Evolutionary conservation across 441 rosid genomes (phyloP).

Genomic region (Lepidium campestre): DNA sequence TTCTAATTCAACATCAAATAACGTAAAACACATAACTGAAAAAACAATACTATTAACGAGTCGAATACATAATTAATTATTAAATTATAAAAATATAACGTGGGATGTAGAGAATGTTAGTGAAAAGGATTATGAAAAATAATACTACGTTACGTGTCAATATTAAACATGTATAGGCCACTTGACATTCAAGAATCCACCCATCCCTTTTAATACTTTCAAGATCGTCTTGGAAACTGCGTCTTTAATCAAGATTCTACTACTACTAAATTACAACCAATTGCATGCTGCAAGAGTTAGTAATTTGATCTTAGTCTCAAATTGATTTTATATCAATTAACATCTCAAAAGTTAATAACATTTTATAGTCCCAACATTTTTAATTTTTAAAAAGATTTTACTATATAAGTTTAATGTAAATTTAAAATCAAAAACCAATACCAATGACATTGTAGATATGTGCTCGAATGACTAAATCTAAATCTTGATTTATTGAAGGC

Average conservation of each 20-base stretch:
- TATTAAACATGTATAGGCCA: neutral
- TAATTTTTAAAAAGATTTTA: no score
- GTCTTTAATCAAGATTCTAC: neutral
- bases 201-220: neutral
- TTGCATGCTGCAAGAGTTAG: no score
- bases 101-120: neutral
- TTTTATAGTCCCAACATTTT: no score
- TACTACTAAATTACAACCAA: neutral
- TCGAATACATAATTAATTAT: no score
- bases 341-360: no score
- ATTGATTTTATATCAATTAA: no score
- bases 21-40: no score
- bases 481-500: no score
- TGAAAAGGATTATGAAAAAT: neutral
- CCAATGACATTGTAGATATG: neutral
- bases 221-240: conserved; percentile 1
- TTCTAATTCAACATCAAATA: no score
- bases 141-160: conserved; percentile 18
- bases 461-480: neutral
- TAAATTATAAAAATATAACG: neutral
- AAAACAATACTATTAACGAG: no score
- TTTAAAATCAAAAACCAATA: neutral
- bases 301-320: no score
- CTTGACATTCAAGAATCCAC: conserved; percentile 15
- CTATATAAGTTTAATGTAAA: no score